Conservation (phyloP, 2,329 filamentous ascomycete species). For the Metarhizium guizhouense region DNA sequence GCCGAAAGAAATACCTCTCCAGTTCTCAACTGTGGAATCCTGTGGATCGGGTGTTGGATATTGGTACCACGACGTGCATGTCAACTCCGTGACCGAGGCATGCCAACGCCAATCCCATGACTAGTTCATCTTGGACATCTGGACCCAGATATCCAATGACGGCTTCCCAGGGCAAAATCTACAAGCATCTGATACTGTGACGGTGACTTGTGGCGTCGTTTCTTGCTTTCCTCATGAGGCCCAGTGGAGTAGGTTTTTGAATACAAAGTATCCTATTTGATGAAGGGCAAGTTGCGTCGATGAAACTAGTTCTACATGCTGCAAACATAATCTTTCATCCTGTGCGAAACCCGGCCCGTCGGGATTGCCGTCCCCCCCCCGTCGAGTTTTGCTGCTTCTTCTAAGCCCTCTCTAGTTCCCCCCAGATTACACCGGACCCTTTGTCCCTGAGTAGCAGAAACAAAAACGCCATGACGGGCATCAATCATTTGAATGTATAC, state of each 20-base stretch:
- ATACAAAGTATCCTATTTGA: background rate
- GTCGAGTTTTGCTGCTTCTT: background rate
- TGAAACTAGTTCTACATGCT: no score
- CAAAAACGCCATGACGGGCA: slow-evolving; percentile 14
- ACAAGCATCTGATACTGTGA: background rate
- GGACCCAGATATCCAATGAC: background rate
- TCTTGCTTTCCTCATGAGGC: background rate
- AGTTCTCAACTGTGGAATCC: background rate
- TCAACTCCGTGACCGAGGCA: no score
- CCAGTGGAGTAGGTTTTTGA: background rate
- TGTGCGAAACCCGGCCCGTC: no score
- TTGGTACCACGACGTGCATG: no score
- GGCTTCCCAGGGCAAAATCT: background rate
- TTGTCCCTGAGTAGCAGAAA: background rate
- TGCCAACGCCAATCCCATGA: background rate
- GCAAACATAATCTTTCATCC: no score
- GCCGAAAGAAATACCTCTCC: background rate
- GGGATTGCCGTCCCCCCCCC: background rate
- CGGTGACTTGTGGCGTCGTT: background rate
- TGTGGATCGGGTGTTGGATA: background rate
- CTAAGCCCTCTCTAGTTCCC: background rate
- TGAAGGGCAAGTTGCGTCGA: no score
- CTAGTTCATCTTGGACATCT: background rate
- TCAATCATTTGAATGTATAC: slow-evolving; percentile 39
- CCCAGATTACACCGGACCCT: background rate